Conservation (phyloP, 306 rosid genomes). For the Potentilla sterilis region DNA sequence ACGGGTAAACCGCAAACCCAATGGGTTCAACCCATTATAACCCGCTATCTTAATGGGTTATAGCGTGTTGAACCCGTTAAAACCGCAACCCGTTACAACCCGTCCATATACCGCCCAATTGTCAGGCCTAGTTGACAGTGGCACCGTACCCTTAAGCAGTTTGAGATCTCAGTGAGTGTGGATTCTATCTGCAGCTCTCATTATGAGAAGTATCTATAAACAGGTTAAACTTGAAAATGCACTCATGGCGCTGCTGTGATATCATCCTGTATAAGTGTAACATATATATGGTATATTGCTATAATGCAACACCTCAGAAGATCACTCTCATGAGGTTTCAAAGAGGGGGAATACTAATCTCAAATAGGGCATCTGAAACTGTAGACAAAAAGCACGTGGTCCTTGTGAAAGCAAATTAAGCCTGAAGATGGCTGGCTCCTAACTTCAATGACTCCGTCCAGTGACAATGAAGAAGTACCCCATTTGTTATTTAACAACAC, state of each 20-base stretch:
- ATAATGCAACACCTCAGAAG: slow-evolving; percentile 6
- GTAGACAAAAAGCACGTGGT: slow-evolving; percentile 29
- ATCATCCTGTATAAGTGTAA: neutral
- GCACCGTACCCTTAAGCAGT: neutral
- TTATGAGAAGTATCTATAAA: neutral
- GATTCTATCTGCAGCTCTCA: neutral
- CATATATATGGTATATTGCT: neutral
- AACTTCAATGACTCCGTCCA: slow-evolving; percentile 16
- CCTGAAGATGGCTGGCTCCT: slow-evolving; percentile 20
- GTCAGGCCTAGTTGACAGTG: neutral
- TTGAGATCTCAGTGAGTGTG: neutral
- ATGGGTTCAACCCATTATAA: no score
- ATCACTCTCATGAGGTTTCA: neutral
- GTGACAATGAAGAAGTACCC: neutral
- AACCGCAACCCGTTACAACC: no score
- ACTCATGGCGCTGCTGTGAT: neutral
- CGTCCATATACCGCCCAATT: no score
- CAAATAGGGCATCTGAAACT: slow-evolving; percentile 5
- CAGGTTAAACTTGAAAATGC: neutral
- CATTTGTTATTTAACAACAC: slow-evolving; percentile 12
- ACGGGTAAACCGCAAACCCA: no score
- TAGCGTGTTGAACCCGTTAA: no score
- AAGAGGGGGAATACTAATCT: neutral
- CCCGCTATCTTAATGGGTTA: no score
- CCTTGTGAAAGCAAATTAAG: slow-evolving; percentile 20